phyloP scores from a whole-genome alignment of 805 yeast species.

The Ogataea naganishii region DNA sequence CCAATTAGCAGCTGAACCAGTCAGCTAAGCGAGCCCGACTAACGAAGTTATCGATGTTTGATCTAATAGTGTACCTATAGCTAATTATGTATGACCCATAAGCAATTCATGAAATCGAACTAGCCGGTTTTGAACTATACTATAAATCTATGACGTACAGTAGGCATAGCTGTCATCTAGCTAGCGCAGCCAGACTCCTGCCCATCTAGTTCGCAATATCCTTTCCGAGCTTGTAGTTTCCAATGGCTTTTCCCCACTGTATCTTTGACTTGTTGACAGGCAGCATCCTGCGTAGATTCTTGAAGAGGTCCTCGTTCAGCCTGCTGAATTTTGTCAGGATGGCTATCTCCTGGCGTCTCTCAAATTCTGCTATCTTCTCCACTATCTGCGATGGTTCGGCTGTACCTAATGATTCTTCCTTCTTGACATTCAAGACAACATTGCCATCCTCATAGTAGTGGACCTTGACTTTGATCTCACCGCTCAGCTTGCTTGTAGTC shows the following conservation, averaged over 20 bases:
- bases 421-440: slow-evolving; percentile 58
- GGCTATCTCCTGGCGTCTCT: slow-evolving; percentile 48
- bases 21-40: too few species aligned
- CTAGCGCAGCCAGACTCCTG: not conserved
- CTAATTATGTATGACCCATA: slow-evolving; percentile 1
- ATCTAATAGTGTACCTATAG: slow-evolving; percentile 1
- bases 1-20: not conserved
- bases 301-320: slow-evolving; percentile 75
- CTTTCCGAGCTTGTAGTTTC: slow-evolving; percentile 79
- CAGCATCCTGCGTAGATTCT: slow-evolving; percentile 77
- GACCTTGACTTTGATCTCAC: slow-evolving; percentile 58
- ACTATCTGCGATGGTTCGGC: slow-evolving; percentile 21
- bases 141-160: not conserved
- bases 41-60: too few species aligned
- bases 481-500: slow-evolving; percentile 29
- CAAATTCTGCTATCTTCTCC: slow-evolving; percentile 43
- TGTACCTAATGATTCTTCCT: slow-evolving; percentile 10
- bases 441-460: slow-evolving; percentile 97
- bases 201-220: slow-evolving; percentile 39
- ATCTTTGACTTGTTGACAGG: slow-evolving; percentile 89
- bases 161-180: slow-evolving; percentile 1
- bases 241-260: slow-evolving; percentile 93
- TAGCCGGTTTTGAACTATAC: not conserved
- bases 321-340: slow-evolving; percentile 57
- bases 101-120: not conserved